Conservation (phyloP, 2,329 filamentous ascomycete species). For the Colletotrichum acutatum region DNA sequence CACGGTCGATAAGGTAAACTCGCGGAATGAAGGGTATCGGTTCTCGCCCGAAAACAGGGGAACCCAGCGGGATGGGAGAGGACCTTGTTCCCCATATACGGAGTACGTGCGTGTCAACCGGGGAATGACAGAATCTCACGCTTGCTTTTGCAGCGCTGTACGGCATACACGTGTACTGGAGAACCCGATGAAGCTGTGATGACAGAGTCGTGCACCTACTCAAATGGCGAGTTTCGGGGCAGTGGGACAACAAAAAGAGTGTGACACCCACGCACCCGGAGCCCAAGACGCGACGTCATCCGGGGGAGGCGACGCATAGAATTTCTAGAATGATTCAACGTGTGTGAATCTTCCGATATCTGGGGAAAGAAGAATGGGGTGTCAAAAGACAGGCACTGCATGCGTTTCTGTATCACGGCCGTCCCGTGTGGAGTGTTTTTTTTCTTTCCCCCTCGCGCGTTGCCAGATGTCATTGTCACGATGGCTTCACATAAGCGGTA, state of each 20-base stretch:
- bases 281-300: not conserved
- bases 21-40: not conserved
- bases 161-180: not conserved
- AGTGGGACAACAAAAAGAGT: not conserved
- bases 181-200: not conserved
- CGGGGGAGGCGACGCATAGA: not conserved
- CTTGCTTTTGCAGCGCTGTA: not conserved
- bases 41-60: not conserved
- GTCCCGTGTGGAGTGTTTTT: not conserved
- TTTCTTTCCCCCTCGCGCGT: not conserved
- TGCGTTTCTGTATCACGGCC: not conserved
- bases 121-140: too few relatives aligned
- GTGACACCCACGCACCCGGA: not conserved
- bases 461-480: not conserved
- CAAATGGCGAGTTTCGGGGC: not conserved
- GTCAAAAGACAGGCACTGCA: too few relatives aligned
- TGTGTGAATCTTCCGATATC: not conserved
- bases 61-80: too few relatives aligned
- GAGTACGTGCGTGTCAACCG: too few relatives aligned
- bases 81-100: too few relatives aligned
- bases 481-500: not conserved
- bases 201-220: too few relatives aligned
- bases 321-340: not conserved
- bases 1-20: not conserved
- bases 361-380: not conserved